Base-by-base conservation (phyloP, 2,329 filamentous ascomycete genomes). In the Trichoderma pleuroti region DNA sequence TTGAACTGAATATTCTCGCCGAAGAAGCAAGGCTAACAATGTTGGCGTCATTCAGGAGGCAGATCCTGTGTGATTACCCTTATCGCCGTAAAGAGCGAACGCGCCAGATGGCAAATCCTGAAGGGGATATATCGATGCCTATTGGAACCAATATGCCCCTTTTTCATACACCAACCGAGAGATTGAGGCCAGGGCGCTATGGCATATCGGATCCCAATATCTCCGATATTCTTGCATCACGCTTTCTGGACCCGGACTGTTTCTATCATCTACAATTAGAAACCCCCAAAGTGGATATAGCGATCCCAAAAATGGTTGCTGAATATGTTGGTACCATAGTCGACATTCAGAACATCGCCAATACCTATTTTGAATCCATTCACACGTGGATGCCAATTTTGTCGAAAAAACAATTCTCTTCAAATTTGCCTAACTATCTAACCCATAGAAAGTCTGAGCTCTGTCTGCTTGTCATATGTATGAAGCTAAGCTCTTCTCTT, bases 351-450 rank as follows among this genome's bases (percentile, higher is more conserved):
- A 28, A 42, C n/a, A 72, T 36, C 1, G 57, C 62, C n/a, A 67
- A 69, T 24, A 46, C 36, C 4, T 72, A 70, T 32, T 73, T 72
- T 24, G 42, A 69, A n/a, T 70, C 72, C 1, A 67, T 72, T 9
- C 72, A 73, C 10, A 54, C 70, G 21, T 73, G 71, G 72, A 72
- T 73, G 71, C 72, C 72, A 7, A 70, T 73, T 21, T 42, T 72
- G 14, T 70, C 65, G 49, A 72, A 70, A 28, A 61, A 59, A n/a
- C 46, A 59, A 5, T 72, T 72, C 24, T 66, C 59, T 11, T 54
- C 57, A 12, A 54, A 70, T 39, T 21, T 73, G 4, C 54, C 68
- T 18, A 70, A 54, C 16, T 63, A 70, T 39, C 70, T 21, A 63
- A 73, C 26, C 18, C 42, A 49, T 21, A 49, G n/a, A 49, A 49